Base-by-base conservation (phyloP, 2,329 filamentous ascomycete genomes). In the Neurospora sp. region DNA sequence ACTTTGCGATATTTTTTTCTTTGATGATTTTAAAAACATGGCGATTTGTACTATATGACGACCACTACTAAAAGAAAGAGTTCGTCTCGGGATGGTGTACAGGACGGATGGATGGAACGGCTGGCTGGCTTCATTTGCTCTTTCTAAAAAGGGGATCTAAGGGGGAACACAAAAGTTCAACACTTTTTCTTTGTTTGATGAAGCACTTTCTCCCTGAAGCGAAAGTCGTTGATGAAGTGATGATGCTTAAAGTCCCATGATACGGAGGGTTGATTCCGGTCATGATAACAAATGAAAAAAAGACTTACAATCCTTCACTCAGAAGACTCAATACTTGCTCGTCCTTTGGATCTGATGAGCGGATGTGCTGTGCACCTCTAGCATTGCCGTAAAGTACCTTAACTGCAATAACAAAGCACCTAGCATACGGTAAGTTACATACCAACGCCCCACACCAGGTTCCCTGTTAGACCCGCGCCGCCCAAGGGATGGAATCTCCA, bases 141-240 rank as follows among this genome's bases (percentile, higher is more conserved):
- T 46, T 62, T 57, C 6, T 11, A 43, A 36, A 36, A 28, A 66
- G 15, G 41, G 15, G 28, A 33, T 62, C 28, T 33, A 33, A 19
- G 43, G 28, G 38, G 19, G 40, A 66, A 67, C 8, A 66, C 39
- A 72, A 70, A 74, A 73, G 72, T 74, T 74, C 73, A 74, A 74
- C 73, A 74, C 73, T 74, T 74, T 70, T 67, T 36, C 52, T 36
- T 62, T 62, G 52, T 8, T 28, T 62, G 52, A 62, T 62, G 52
- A 62, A 62, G 52, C 52, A 62, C 52, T 36, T 33, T 33, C 15
- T 36, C 28, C 28, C 52, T 33, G 52, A 62, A 62, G 52, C 52
- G 6, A 62, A 28, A 62, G 23, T 62, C 12, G 23, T 8, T 62
- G 52, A 33, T 62, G 1, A 62, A 62, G 52, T 62, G 23, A 57